A percentile compares a stretch with the other conserved stretches of the same genome.
Evolutionary conservation across 2,329 filamentous ascomycete species (phyloP).

Genomic region (Sporothrix mexicana): DNA sequence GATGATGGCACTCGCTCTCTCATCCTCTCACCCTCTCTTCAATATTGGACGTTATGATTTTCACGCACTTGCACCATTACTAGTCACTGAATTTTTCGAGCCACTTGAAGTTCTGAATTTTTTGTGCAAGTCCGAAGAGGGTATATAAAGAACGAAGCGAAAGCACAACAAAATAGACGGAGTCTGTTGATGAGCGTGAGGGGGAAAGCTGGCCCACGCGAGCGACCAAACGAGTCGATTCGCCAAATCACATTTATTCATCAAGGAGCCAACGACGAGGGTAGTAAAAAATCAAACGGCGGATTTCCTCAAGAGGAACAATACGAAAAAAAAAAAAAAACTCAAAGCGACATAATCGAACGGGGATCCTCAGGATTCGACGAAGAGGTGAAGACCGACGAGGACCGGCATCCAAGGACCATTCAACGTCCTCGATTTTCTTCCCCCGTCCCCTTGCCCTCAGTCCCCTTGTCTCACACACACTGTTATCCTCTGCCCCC

Average conservation of each 20-base stretch:
- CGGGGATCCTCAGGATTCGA: neutral
- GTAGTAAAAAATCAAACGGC: neutral
- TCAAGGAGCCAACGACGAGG: conserved; percentile 4
- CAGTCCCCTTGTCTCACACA: conserved; percentile 12
- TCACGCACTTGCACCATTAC: neutral
- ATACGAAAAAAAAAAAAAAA: neutral
- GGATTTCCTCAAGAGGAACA: neutral
- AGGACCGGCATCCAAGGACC: conserved; percentile 10
- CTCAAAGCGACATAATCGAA: neutral
- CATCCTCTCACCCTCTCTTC: neutral
- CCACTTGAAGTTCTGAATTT: neutral
- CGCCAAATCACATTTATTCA: neutral
- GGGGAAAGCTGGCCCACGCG: neutral
- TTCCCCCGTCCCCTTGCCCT: conserved; percentile 12
- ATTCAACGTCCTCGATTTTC: conserved; percentile 13
- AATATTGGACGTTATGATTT: conserved; percentile 4
- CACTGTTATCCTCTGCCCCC: conserved; percentile 10
- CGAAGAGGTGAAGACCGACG: conserved; percentile 7
- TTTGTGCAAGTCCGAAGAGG: no score
- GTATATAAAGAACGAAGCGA: neutral
- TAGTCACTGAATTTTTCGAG: neutral
- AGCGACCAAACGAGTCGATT: neutral
- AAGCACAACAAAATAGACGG: neutral
- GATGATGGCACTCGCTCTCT: conserved; percentile 17
- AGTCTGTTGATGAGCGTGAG: neutral